Conservation (phyloP, 352 stramenopile species). For the Globisporangium apiculatum region DNA sequence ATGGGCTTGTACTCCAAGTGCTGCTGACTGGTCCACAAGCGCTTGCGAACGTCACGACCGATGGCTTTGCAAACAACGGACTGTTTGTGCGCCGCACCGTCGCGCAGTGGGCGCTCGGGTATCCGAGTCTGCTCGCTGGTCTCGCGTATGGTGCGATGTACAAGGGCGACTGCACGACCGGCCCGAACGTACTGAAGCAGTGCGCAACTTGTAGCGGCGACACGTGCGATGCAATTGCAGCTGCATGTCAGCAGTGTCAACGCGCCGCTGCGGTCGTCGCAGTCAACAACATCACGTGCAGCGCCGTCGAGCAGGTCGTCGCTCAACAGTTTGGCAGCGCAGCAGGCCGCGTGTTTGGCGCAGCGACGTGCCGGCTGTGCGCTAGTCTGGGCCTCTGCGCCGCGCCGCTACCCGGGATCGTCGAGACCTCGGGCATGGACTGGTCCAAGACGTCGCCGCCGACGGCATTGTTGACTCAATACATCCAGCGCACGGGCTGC, state of each 20-base stretch:
- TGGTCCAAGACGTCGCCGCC: conserved; percentile 32
- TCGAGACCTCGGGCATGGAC: conserved; percentile 51
- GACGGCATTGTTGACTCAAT: conserved; percentile 26
- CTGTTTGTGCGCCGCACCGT: conserved; percentile 53
- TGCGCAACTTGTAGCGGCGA: conserved; percentile 32
- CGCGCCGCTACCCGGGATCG: conserved; percentile 44
- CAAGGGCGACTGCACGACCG: conserved; percentile 32
- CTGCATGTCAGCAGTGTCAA: conserved; percentile 31
- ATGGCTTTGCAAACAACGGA: conserved; percentile 70
- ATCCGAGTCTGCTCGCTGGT: conserved; percentile 61
- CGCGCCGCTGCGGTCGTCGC: conserved; percentile 29
- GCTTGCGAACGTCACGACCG: conserved; percentile 38
- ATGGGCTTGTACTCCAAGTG: neutral
- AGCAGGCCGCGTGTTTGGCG: conserved; percentile 27
- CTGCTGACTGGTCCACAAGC: conserved; percentile 15
- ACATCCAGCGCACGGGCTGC: conserved; percentile 60
- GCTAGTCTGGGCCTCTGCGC: conserved; percentile 43
- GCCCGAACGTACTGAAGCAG: conserved; percentile 24
- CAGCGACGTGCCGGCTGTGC: conserved; percentile 40
- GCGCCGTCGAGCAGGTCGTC: conserved; percentile 34
- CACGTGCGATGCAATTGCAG: conserved; percentile 26
- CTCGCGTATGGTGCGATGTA: conserved; percentile 52
- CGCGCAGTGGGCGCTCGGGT: conserved; percentile 60
- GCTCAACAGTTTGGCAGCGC: conserved; percentile 26
- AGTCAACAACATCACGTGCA: conserved; percentile 35